A percentile compares a stretch with the other conserved stretches of the same genome.
Evolutionary conservation across 78 protist species (phyloP).

Genomic region (Dictyostelium discoideum): dicty_2.7 NC_007088.5:6989501-6990000

Average conservation of each 20-base stretch:
- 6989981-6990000: not conserved
- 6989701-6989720: not conserved
- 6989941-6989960: slow-evolving; percentile 52
- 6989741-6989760: not conserved
- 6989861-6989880: slow-evolving; percentile 6
- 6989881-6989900: slow-evolving; percentile 7
- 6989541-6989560: not conserved
- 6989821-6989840: not conserved
- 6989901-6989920: slow-evolving; percentile 31
- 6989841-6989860: slow-evolving; percentile 17
- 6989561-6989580: slow-evolving; percentile 21
- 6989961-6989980: slow-evolving; percentile 36
- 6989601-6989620: slow-evolving; percentile 42
- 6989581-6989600: slow-evolving; percentile 62
- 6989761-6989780: no score
- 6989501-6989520: slow-evolving; percentile 45
- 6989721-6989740: not conserved
- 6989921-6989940: slow-evolving; percentile 31
- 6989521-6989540: slow-evolving; percentile 23
- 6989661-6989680: not conserved
- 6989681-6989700: not conserved
- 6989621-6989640: slow-evolving; percentile 19
- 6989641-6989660: slow-evolving; percentile 43
- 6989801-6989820: not conserved
- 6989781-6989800: not conserved